Percentiles rank a stretch among this genome's conserved stretches.
These are phyloP conservation scores for Aspergillus biplanus DNA, from an alignment of 495 filamentous ascomycete genomes.

Conservation along the genomic window DNA sequence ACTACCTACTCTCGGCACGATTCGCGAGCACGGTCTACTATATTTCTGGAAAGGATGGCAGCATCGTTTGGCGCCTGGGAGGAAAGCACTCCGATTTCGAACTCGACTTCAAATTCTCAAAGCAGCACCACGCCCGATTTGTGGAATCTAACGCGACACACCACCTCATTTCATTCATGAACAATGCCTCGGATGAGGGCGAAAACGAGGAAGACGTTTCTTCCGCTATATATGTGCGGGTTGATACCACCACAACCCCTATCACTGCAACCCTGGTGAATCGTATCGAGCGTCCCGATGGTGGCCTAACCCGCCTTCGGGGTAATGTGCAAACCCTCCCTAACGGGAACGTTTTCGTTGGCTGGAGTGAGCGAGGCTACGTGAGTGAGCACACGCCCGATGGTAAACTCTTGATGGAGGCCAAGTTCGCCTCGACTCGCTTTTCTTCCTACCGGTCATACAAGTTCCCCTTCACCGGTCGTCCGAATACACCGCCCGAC, in stretches of 20 bases:
- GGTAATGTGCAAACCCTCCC: constrained; percentile 61
- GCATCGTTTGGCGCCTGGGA: constrained; percentile 61
- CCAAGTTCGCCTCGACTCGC: constrained; percentile 38
- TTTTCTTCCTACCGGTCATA: constrained; percentile 49
- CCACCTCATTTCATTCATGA: constrained; percentile 55
- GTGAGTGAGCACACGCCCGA: constrained; percentile 59
- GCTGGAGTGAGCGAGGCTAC: constrained; percentile 61
- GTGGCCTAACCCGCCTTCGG: constrained; percentile 58
- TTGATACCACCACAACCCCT: constrained; percentile 46
- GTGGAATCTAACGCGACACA: constrained; percentile 53
- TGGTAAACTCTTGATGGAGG: constrained; percentile 55
- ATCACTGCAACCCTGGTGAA: constrained; percentile 49
- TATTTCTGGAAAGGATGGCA: constrained; percentile 58
- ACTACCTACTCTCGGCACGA: constrained; percentile 62
- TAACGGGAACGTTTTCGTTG: constrained; percentile 57
- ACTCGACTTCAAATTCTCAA: constrained; percentile 56
- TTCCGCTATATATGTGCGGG: constrained; percentile 54
- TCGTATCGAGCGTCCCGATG: constrained; percentile 51
- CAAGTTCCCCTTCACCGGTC: constrained; percentile 43
- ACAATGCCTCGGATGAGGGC: constrained; percentile 55
- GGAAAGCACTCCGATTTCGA: constrained; percentile 49
- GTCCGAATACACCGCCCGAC: constrained; percentile 38
- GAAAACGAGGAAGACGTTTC: constrained; percentile 47
- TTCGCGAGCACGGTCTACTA: constrained; percentile 60
- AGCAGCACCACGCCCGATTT: constrained; percentile 64